Conservation (phyloP, 352 stramenopile species). For the Saprolegnia diclina region DNA sequence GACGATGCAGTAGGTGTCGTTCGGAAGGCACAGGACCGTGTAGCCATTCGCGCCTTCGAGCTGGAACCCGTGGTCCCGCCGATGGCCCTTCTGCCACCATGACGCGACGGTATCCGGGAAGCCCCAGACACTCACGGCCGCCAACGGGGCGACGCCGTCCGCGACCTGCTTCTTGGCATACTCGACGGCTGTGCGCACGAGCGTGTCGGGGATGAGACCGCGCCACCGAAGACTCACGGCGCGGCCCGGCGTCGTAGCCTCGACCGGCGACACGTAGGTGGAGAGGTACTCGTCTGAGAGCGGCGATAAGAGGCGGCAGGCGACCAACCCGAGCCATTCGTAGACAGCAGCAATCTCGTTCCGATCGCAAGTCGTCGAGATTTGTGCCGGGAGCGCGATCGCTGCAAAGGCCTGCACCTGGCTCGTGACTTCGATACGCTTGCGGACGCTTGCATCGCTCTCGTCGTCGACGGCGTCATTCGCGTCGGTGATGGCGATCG, state of each 20-base stretch:
- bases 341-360: conserved; percentile 42
- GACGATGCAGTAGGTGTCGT: conserved; percentile 65
- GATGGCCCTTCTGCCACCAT: conserved; percentile 45
- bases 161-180: conserved; percentile 46
- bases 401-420: conserved; percentile 37
- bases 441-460: conserved; percentile 29
- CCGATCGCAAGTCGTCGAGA: conserved; percentile 29
- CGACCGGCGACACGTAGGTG: conserved; percentile 47
- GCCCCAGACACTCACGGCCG: conserved; percentile 69
- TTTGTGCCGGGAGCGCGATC: conserved; percentile 42
- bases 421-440: conserved; percentile 57
- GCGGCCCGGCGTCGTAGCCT: conserved; percentile 34
- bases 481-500: conserved; percentile 67
- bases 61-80: conserved; percentile 69
- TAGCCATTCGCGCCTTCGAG: conserved; percentile 74
- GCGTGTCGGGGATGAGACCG: conserved; percentile 54
- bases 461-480: conserved; percentile 35
- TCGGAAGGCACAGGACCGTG: conserved; percentile 58
- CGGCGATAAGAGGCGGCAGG: conserved; percentile 51
- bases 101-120: conserved; percentile 67
- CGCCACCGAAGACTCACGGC: conserved; percentile 63
- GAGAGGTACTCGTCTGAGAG: conserved; percentile 76
- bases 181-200: conserved; percentile 49
- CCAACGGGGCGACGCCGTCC: conserved; percentile 50
- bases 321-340: conserved; percentile 72